Conservation (phyloP, 108 stramenopile species). For the Cafeteria roenbergensis region DNA sequence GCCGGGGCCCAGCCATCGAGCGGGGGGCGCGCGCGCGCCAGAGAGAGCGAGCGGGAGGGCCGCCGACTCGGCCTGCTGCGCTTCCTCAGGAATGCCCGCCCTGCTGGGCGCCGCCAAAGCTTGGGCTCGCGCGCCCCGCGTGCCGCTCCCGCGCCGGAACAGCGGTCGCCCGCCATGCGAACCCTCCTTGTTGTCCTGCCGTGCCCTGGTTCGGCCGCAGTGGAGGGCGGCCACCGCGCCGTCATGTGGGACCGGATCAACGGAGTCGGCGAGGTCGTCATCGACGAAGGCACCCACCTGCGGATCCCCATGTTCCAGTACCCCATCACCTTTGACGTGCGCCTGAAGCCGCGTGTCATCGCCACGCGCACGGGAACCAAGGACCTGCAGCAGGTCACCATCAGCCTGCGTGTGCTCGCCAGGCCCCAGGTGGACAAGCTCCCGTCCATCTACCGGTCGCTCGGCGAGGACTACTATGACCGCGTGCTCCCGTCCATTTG, state of each 20-base stretch:
- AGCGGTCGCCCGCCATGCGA: no score
- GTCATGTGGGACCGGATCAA: conserved; percentile 94
- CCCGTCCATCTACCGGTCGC: conserved; percentile 74
- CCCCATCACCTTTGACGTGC: conserved; percentile 84
- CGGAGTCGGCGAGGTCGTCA: conserved; percentile 71
- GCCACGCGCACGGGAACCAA: conserved; percentile 91
- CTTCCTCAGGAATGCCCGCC: no score
- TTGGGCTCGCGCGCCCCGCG: no score
- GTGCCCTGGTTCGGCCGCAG: conserved; percentile 24
- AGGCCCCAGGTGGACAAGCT: conserved; percentile 79
- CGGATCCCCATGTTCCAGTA: conserved; percentile 60
- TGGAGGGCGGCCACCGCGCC: conserved; percentile 93
- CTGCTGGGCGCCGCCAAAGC: no score
- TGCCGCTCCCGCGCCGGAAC: no score
- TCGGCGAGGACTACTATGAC: conserved; percentile 92
- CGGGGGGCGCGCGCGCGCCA: no score
- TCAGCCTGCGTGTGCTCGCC: conserved; percentile 89
- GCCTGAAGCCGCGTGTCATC: conserved; percentile 85
- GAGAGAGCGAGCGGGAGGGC: no score
- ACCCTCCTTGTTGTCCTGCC: not conserved
- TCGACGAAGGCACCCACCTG: conserved; percentile 86
- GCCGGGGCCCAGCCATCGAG: no score
- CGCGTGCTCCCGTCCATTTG: conserved; percentile 95
- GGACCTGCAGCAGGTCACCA: conserved; percentile 99
- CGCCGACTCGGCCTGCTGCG: no score